phyloP scores from a whole-genome alignment of 768 basidiomycete species.

The Auricularia auricula-judae region DNA sequence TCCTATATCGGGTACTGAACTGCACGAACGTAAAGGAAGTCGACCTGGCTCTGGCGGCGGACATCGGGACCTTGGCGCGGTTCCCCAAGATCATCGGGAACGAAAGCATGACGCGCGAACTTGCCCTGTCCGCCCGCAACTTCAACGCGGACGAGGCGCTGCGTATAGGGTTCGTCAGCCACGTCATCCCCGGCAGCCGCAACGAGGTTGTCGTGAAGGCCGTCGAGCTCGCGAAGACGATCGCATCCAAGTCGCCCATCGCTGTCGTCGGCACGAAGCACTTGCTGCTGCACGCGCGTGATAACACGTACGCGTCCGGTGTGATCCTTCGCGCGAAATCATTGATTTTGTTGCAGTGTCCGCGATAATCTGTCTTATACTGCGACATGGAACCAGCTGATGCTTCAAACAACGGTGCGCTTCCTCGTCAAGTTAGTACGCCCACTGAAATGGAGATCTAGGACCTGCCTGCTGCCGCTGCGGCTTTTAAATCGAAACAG shows the following conservation, averaged over 20 bases:
- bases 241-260: constrained; percentile 69
- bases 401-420: constrained; percentile 39
- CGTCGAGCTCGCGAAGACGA: constrained; percentile 48
- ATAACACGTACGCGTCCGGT: constrained; percentile 49
- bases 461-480: constrained; percentile 16
- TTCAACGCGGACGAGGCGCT: constrained; percentile 62
- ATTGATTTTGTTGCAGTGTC: constrained; percentile 22
- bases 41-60: constrained; percentile 77
- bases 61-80: constrained; percentile 77
- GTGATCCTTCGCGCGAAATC: not conserved
- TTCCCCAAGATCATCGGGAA: constrained; percentile 72
- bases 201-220: constrained; percentile 59
- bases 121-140: constrained; percentile 62
- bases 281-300: constrained; percentile 63
- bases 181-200: constrained; percentile 52
- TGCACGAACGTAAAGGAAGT: constrained; percentile 48
- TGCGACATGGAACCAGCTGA: constrained; percentile 42
- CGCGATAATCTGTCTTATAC: constrained; percentile 46
- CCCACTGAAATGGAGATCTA: constrained; percentile 1
- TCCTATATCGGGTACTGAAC: not conserved
- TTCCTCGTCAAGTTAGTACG: not conserved
- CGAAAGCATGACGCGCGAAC: constrained; percentile 57
- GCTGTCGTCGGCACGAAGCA: constrained; percentile 71
- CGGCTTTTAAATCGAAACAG: constrained; percentile 11
- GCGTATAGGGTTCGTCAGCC: constrained; percentile 62